These are phyloP conservation scores for Zoysia matrella DNA, from an alignment of 202 grass and related monocot species.

Conservation along the genomic window DNA sequence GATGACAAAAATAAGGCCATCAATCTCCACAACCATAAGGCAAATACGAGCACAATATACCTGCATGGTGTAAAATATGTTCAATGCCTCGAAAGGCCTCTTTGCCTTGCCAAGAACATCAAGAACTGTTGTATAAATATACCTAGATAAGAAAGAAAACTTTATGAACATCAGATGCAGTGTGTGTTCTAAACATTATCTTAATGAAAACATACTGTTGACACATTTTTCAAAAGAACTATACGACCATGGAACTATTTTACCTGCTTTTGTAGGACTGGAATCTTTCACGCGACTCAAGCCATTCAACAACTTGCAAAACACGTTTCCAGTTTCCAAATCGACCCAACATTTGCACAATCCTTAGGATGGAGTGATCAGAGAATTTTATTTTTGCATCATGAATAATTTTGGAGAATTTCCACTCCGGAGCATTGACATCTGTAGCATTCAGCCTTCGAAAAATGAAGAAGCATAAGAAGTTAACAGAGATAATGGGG, in stretches of 20 bases:
- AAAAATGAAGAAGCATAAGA: conserved; percentile 52
- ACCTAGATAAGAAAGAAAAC: conserved; percentile 57
- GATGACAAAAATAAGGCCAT: conserved; percentile 27
- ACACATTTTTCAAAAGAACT: neutral
- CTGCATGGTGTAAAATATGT: conserved; percentile 88
- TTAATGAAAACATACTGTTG: neutral
- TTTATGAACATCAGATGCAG: conserved; percentile 29
- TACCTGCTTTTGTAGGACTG: conserved; percentile 91
- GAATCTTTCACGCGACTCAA: conserved; percentile 88
- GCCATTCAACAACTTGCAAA: conserved; percentile 95
- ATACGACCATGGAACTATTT: conserved; percentile 7
- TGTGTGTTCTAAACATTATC: conserved; percentile 10
- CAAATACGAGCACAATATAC: conserved; percentile 55
- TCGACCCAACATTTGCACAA: conserved; percentile 83
- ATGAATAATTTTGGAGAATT: conserved; percentile 93
- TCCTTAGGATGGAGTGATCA: conserved; percentile 82
- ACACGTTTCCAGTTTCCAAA: conserved; percentile 89
- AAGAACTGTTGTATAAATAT: conserved; percentile 91
- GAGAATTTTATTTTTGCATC: conserved; percentile 87
- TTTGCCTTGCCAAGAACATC: conserved; percentile 98
- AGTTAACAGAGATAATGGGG: conserved; percentile 17
- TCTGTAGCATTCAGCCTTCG: conserved; percentile 91
- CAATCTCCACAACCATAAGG: conserved; percentile 11
- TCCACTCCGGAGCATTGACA: conserved; percentile 90
- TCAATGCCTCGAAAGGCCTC: conserved; percentile 82